Evolutionary conservation across 495 filamentous ascomycete genomes (phyloP).

Genomic region (Pseudoneurospora amorphoporcata): DNA sequence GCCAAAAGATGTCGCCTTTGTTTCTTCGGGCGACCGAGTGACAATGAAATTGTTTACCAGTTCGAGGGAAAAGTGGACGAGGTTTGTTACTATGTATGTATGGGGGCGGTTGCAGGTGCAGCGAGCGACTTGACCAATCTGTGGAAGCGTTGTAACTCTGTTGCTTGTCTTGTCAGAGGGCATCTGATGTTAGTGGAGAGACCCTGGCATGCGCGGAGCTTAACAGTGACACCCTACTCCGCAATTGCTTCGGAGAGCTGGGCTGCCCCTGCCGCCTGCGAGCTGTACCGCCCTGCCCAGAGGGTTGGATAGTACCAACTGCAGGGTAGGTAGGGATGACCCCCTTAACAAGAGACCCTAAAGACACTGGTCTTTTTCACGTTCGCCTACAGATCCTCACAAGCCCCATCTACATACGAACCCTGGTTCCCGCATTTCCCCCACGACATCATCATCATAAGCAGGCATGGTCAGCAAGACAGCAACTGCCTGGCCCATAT

Average conservation of each 20-base stretch:
- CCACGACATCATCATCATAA: no score
- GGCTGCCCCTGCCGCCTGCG: background rate
- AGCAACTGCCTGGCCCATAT: background rate
- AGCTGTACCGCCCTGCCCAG: background rate
- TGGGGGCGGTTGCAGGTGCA: background rate
- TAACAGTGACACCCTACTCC: background rate
- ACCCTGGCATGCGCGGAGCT: background rate
- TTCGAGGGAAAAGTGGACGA: background rate
- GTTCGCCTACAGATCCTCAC: background rate
- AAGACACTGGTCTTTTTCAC: no score
- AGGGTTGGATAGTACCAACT: background rate
- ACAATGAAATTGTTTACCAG: background rate
- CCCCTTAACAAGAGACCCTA: background rate
- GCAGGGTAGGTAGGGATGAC: background rate
- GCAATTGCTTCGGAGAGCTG: background rate
- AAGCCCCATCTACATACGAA: background rate
- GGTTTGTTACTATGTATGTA: background rate
- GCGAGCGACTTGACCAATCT: background rate
- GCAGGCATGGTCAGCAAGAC: background rate
- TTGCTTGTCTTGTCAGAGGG: background rate
- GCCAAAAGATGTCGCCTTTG: background rate
- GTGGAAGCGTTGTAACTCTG: background rate
- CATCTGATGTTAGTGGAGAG: background rate
- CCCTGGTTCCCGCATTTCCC: background rate
- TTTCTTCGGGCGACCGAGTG: background rate